These are phyloP conservation scores for Schwanniomyces pseudopolymorphus DNA, from an alignment of 805 yeast genomes.

Conservation along the genomic window DNA sequence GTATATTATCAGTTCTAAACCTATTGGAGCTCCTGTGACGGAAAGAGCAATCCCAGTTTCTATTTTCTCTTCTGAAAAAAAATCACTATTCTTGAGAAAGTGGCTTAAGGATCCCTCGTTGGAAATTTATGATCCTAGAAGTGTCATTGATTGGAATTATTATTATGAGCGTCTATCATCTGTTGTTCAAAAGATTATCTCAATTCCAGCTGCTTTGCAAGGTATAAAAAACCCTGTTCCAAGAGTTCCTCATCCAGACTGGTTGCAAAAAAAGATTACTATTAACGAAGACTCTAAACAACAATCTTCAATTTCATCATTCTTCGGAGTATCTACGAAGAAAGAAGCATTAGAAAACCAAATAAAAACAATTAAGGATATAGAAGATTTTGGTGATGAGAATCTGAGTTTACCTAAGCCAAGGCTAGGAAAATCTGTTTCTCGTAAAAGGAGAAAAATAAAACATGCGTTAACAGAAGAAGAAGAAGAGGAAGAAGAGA, in stretches of 20 bases:
- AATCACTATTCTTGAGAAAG: constrained; percentile 70
- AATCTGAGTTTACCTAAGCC: constrained; percentile 25
- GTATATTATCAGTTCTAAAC: constrained; percentile 83
- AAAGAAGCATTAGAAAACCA: constrained; percentile 37
- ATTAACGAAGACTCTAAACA: constrained; percentile 63
- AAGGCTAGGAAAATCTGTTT: constrained; percentile 46
- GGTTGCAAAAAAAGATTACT: constrained; percentile 72
- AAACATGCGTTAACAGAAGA: constrained; percentile 17
- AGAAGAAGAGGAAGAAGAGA: constrained; percentile 46
- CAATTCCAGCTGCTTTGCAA: constrained; percentile 97
- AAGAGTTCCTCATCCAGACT: constrained; percentile 88
- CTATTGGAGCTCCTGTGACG: constrained; percentile 84
- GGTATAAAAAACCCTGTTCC: constrained; percentile 89
- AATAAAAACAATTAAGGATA: constrained; percentile 54
- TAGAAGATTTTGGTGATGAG: constrained; percentile 65
- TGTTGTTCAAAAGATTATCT: constrained; percentile 89
- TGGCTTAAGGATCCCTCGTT: constrained; percentile 84
- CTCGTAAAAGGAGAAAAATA: constrained; percentile 43
- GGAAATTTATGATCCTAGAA: constrained; percentile 81
- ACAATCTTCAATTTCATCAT: constrained; percentile 63
- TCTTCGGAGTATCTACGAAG: constrained; percentile 49
- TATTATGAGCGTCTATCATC: constrained; percentile 89
- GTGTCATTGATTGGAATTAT: constrained; percentile 90
- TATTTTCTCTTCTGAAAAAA: constrained; percentile 87
- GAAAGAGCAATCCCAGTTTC: constrained; percentile 97